Evolutionary conservation across 176 grass and related monocot genomes (phyloP).

Genomic region (Oryza coarctata): DNA sequence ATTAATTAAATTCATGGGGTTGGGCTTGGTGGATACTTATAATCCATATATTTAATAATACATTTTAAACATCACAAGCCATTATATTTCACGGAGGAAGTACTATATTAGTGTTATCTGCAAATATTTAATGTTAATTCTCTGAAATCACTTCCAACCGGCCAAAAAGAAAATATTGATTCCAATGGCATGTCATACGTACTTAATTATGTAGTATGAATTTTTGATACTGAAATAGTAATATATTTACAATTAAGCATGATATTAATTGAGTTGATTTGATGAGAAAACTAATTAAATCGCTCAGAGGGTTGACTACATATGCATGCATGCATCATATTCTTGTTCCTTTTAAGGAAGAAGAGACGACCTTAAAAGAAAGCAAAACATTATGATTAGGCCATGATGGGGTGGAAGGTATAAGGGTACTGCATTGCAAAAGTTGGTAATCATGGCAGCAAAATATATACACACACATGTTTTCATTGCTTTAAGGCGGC

Average conservation of each 20-base stretch:
- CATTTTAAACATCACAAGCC: too few species aligned
- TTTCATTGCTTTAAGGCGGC: neutral
- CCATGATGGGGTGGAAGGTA: slow-evolving; percentile 35
- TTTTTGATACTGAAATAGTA: neutral
- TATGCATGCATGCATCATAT: neutral
- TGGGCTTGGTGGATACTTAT: too few species aligned
- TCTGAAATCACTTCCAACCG: too few species aligned
- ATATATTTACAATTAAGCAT: neutral
- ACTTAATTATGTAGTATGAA: too few species aligned
- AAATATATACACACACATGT: neutral
- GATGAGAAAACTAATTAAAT: neutral
- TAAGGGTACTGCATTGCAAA: slow-evolving; percentile 35
- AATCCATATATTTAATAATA: too few species aligned
- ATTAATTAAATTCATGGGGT: too few species aligned
- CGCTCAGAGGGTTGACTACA: neutral
- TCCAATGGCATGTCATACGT: neutral
- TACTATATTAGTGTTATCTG: too few species aligned
- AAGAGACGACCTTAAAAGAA: neutral
- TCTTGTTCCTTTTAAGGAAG: neutral
- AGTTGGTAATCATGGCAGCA: slow-evolving; percentile 50
- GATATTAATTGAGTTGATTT: neutral
- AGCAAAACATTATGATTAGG: slow-evolving; percentile 38
- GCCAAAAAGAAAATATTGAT: neutral
- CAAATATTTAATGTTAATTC: too few species aligned
- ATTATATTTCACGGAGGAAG: too few species aligned